A percentile compares a stretch with the other conserved stretches of the same genome.
These are phyloP conservation scores for Begonia masoniana DNA, from an alignment of 306 rosid species.

Conservation along the genomic window DNA sequence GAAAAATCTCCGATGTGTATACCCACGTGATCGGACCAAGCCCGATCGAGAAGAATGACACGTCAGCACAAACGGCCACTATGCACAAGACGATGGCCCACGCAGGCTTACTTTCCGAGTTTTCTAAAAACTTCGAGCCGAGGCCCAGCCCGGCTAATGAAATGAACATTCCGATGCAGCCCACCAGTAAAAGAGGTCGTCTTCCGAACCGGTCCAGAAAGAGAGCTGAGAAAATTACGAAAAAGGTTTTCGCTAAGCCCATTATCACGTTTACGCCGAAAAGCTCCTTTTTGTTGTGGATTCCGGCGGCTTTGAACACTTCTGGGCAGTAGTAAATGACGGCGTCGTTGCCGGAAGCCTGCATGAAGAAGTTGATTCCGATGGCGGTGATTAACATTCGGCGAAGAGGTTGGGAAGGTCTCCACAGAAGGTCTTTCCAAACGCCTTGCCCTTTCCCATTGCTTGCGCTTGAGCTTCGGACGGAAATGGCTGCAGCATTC, in stretches of 20 bases:
- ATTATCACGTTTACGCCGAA: slow-evolving; percentile 51
- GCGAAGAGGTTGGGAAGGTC: slow-evolving; percentile 32
- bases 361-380: slow-evolving; percentile 85
- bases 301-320: slow-evolving; percentile 63
- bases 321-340: slow-evolving; percentile 71
- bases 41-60: slow-evolving; percentile 75
- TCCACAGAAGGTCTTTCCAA: slow-evolving; percentile 56
- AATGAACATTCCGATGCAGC: slow-evolving; percentile 43
- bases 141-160: slow-evolving; percentile 45
- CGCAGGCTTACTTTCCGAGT: slow-evolving; percentile 14
- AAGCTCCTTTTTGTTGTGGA: slow-evolving; percentile 31
- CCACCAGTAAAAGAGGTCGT: slow-evolving; percentile 58
- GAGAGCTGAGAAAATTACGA: slow-evolving; percentile 43
- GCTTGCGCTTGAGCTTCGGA: slow-evolving; percentile 1
- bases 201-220: slow-evolving; percentile 57
- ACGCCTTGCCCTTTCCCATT: slow-evolving; percentile 30
- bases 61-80: slow-evolving; percentile 43
- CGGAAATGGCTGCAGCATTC: slow-evolving; percentile 19
- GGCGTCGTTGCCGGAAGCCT: slow-evolving; percentile 90
- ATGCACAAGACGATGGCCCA: slow-evolving; percentile 49
- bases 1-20: slow-evolving; percentile 66
- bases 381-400: slow-evolving; percentile 54
- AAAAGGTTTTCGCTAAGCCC: slow-evolving; percentile 54
- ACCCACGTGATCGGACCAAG: slow-evolving; percentile 89
- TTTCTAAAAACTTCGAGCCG: slow-evolving; percentile 39